These are phyloP conservation scores for Linnemannia exigua DNA, from an alignment of 192 early-diverging fungal species.

Conservation along the genomic window DNA sequence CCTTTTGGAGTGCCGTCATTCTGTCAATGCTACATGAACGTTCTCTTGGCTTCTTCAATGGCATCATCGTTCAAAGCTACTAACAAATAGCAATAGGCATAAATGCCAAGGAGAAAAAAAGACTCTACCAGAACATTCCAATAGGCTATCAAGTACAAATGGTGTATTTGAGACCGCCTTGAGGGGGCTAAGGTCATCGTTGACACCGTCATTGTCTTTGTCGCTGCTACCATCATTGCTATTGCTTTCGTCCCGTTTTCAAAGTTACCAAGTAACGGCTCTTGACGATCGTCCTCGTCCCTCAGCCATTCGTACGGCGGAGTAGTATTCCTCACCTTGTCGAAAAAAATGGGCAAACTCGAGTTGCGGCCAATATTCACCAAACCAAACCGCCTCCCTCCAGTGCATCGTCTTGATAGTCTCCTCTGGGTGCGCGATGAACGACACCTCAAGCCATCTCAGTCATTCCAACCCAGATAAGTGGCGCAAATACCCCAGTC, in stretches of 20 bases:
- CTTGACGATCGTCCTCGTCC: not conserved
- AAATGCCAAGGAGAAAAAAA: too few relatives aligned
- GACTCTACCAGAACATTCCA: too few relatives aligned
- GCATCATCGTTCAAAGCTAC: too few relatives aligned
- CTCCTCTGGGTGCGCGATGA: not conserved
- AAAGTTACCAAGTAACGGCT: not conserved
- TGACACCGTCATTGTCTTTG: too few relatives aligned
- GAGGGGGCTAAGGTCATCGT: too few relatives aligned
- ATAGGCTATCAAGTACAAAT: too few relatives aligned
- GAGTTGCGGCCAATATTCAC: not conserved
- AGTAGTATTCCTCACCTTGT: fast-evolving
- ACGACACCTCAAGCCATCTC: not conserved
- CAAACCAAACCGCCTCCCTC: not conserved
- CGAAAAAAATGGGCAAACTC: not conserved
- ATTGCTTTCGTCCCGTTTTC: not conserved
- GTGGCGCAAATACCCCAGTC: not conserved
- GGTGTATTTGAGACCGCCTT: too few relatives aligned
- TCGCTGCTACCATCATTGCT: too few relatives aligned
- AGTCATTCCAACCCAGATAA: not conserved
- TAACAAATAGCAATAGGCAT: too few relatives aligned
- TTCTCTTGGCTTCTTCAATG: too few relatives aligned
- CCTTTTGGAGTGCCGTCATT: not conserved
- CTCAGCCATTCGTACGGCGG: not conserved
- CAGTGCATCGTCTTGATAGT: not conserved
- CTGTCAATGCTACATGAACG: not conserved